These are phyloP conservation scores for Saccharomycopsis fermentans DNA, from an alignment of 805 yeast genomes.

Conservation along the genomic window DNA sequence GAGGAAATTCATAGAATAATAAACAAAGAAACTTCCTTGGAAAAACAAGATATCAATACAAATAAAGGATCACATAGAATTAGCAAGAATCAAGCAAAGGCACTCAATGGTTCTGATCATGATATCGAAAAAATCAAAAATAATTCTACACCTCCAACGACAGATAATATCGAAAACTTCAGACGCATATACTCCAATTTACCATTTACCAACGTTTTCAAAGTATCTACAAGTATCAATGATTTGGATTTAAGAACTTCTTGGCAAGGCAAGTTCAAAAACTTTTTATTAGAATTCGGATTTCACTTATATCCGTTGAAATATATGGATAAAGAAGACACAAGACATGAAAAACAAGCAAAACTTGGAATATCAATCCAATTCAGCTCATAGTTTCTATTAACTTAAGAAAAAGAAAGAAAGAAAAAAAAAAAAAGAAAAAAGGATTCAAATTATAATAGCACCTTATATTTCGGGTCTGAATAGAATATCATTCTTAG, in stretches of 20 bases:
- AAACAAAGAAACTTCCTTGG: not conserved
- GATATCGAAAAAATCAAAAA: not conserved
- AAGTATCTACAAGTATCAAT: constrained; percentile 59
- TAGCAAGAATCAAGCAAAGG: not conserved
- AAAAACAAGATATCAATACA: not conserved
- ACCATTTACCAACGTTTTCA: constrained; percentile 61
- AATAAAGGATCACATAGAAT: not conserved
- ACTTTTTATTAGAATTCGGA: constrained; percentile 43
- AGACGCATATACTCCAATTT: constrained; percentile 11
- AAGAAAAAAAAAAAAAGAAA: too few species aligned
- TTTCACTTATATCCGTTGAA: constrained; percentile 2
- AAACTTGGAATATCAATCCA: constrained; percentile 11
- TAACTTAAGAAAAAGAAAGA: too few species aligned
- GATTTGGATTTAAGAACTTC: constrained; percentile 50
- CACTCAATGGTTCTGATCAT: not conserved
- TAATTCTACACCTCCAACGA: not conserved
- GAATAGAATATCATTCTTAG: too few species aligned
- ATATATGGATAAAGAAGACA: not conserved
- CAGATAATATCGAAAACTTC: constrained; percentile 13
- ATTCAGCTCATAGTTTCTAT: constrained; percentile 5
- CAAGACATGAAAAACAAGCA: not conserved
- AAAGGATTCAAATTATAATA: too few species aligned
- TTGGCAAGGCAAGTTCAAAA: constrained; percentile 86
- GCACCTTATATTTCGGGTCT: too few species aligned
- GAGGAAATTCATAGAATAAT: constrained; percentile 12